phyloP scores from a whole-genome alignment of 2,329 filamentous ascomycete species.

The Mycocentrospora acerina region DNA sequence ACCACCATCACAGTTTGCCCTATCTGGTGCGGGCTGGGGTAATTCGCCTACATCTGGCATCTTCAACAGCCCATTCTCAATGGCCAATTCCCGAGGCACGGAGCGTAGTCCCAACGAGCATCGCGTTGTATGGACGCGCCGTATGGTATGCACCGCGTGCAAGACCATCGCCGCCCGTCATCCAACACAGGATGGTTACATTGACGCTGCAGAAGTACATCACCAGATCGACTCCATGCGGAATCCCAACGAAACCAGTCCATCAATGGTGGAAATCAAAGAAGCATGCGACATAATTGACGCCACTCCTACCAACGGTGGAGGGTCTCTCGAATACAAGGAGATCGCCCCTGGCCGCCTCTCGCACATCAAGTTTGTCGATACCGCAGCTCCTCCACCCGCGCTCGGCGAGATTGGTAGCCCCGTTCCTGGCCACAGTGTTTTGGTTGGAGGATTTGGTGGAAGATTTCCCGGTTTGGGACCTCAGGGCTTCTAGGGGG shows the following conservation, averaged over 20 bases:
- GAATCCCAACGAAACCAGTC: conserved; percentile 57
- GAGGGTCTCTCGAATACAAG: conserved; percentile 78
- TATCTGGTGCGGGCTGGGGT: conserved; percentile 44
- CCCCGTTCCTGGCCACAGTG: conserved; percentile 47
- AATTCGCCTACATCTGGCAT: conserved; percentile 38
- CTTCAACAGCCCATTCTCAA: conserved; percentile 37
- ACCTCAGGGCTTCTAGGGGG: conserved; percentile 30
- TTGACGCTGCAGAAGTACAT: conserved; percentile 65
- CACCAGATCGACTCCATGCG: conserved; percentile 67
- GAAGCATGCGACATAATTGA: conserved; percentile 91
- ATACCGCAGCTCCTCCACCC: conserved; percentile 27
- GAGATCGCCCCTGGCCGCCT: conserved; percentile 49
- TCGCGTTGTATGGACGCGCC: conserved; percentile 37
- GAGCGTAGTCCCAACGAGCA: conserved; percentile 31
- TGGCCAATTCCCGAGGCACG: conserved; percentile 25
- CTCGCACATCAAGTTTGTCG: conserved; percentile 48
- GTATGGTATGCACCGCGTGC: conserved; percentile 75
- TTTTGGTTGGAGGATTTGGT: conserved; percentile 38
- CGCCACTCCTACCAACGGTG: conserved; percentile 74
- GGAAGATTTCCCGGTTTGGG: conserved; percentile 37
- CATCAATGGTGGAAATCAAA: conserved; percentile 68
- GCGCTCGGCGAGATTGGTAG: conserved; percentile 52
- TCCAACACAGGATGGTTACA: conserved; percentile 62
- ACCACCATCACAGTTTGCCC: conserved; percentile 44
- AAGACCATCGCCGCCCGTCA: conserved; percentile 57